Base-by-base conservation (phyloP, 805 yeast genomes). In the Candida nemodendra region DNA sequence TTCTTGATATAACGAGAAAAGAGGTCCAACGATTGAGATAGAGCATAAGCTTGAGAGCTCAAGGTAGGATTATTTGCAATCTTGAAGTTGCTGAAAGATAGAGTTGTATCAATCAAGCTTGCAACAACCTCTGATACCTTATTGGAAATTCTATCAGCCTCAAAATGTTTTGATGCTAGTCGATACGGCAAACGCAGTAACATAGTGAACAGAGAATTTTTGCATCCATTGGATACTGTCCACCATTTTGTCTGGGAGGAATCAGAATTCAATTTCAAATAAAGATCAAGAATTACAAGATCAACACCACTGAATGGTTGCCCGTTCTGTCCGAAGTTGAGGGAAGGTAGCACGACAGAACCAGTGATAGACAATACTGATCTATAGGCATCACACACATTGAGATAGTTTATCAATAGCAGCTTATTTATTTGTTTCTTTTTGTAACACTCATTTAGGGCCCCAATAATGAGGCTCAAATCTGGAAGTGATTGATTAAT, bases 181-280 rank as follows among this genome's bases (percentile, higher is more conserved):
- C 51, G 43, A 29, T 51, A 41, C 2, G 67, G 75, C 26, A 86
- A 61, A 53, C 76, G 75, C 19, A 84, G 51, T 38, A 88, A 63
- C 5, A 78, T 74, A 0, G 90, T 79, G 59, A 87, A 88, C 30
- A 85, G 64, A 0, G 95, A 80, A 38, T 71, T 69, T 13, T 66
- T 65, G 1, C 62, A 53, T 5, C 65, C 67, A 2, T 69, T 42
- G 18, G 73, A 64, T 13, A 45, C 32, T 54, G 76, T 82, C 89
- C 93, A 89, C 96, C 96, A 90, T 59, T 81, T 85, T 22, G 79
- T 69, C 23, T 56, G 57, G 12, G 41, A 47, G 8, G 72, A 49
- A 15, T 47, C 66, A 15, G 80, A 76, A 45, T 79, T 86, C 9
- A 82, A 63, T 42, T 79, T 80, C 45, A 89, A 66, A 41, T 76